These are phyloP conservation scores for Botrytis pseudocinerea DNA, from an alignment of 2,329 filamentous ascomycete species.

Conservation along the genomic window DNA sequence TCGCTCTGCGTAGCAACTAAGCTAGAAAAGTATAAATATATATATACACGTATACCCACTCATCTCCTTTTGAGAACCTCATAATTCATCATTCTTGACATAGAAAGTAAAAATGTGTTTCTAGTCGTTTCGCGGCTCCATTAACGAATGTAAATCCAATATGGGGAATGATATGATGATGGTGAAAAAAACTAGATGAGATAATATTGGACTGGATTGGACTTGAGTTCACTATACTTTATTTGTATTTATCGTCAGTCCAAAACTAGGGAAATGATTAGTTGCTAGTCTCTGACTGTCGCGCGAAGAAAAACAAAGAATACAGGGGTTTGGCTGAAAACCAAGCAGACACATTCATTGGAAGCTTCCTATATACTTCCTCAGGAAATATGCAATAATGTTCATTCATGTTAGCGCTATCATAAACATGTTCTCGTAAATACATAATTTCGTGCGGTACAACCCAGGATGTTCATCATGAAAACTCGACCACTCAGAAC, in stretches of 20 bases:
- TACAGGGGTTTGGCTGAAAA: rapidly evolving
- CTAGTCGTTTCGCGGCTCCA: rapidly evolving
- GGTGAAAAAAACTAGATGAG: no score
- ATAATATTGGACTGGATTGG: not conserved
- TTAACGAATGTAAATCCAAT: rapidly evolving
- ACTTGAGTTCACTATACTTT: not conserved
- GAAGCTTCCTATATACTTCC: not conserved
- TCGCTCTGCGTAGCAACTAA: no score
- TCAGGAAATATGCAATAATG: not conserved
- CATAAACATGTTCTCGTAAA: not conserved
- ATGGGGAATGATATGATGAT: not conserved
- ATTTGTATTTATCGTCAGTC: not conserved
- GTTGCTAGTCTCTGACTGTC: not conserved
- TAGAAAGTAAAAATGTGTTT: not conserved
- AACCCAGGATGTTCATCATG: not conserved
- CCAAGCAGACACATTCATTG: not conserved
- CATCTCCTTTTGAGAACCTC: no score
- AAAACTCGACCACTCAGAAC: not conserved
- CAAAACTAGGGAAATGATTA: rapidly evolving
- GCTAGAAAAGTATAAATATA: not conserved
- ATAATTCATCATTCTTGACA: not conserved
- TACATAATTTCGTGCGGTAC: not conserved
- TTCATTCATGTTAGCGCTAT: not conserved
- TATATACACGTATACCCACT: no score
- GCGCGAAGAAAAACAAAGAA: rapidly evolving